Evolutionary conservation across 345 rosid species (phyloP).

Genomic region (Erodium maritimum): DNA sequence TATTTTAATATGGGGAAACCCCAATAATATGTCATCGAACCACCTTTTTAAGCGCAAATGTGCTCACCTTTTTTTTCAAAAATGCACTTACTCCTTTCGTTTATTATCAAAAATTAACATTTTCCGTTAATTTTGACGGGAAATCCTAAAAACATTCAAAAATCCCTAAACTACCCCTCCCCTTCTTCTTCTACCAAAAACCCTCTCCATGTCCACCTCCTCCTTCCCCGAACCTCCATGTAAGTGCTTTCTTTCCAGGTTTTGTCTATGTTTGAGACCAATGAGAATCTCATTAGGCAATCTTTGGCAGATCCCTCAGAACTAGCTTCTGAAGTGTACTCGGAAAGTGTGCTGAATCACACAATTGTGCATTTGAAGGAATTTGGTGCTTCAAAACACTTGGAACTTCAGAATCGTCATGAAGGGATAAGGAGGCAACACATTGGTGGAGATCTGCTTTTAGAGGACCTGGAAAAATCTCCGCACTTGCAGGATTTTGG

Average conservation of each 20-base stretch:
- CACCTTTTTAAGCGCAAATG: too few relatives aligned
- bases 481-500: slow-evolving; percentile 60
- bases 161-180: too few relatives aligned
- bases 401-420: slow-evolving; percentile 32
- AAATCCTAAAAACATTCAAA: too few relatives aligned
- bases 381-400: slow-evolving; percentile 20
- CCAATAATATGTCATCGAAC: too few relatives aligned
- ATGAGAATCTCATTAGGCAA: slow-evolving; percentile 82
- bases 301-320: slow-evolving; percentile 56
- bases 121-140: too few relatives aligned
- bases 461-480: slow-evolving; percentile 65
- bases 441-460: slow-evolving; percentile 53
- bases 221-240: too few relatives aligned
- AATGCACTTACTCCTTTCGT: too few relatives aligned
- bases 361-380: slow-evolving; percentile 13
- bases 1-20: too few relatives aligned
- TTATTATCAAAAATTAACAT: too few relatives aligned
- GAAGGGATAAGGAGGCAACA: slow-evolving; percentile 37
- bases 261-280: slow-evolving; percentile 77
- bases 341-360: slow-evolving; percentile 18
- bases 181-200: too few relatives aligned
- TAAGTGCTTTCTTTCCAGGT: slow-evolving; percentile 87
- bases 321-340: slow-evolving; percentile 21
- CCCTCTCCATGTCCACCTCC: too few relatives aligned
- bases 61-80: too few relatives aligned